Base-by-base conservation (phyloP, 495 filamentous ascomycete genomes). In the Pseudomonodictys pantanalensis region DNA sequence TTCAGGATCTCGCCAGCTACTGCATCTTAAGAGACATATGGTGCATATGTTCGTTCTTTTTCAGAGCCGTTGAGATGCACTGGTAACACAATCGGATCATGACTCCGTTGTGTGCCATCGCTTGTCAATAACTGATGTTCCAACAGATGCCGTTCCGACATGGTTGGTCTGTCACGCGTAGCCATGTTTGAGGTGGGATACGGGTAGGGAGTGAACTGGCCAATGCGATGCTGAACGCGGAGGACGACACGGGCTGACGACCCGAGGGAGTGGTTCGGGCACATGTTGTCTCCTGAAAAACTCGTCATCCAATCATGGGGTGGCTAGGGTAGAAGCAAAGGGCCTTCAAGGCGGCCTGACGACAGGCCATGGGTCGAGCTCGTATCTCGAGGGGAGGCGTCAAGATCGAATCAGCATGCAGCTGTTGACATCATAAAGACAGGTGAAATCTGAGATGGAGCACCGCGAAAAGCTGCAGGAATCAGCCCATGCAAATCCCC, bases 401-500 rank as follows among this genome's bases (percentile, higher is more conserved):
- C n/a, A 22, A 46, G 35, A 28, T 24, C 58, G 51, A 49, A 51
- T 44, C 43, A 29, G 52, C 12, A 15, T 17, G 41, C 41, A 20
- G 4, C 35, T 62, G 43, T 26, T 56, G 51, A 56, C 45, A 39
- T 51, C 42, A 55, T 62, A 6, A 33, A 20, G 44, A 29, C 24
- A 11, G 10, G 24, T 11, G 30, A 17, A 53, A 30, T 47, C 39
- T 53, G 32, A 50, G 51, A 51, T 56, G 52, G 39, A 42, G 26
- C 26, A 3, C 17, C 42, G 55, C 55, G 32, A 24, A 23, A 2
- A 29, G 50, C 42, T 62, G 58, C 58, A 62, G 42, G 44, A 11
- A 55, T 62, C 58, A 62, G 58, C 44, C 58, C 58, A 62, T 56
- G 49, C 51, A 47, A 26, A 60, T 54, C 58, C 49, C 58, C 54